Conservation (phyloP, 2,329 filamentous ascomycete species). For the Apiospora phragmitis region DNA sequence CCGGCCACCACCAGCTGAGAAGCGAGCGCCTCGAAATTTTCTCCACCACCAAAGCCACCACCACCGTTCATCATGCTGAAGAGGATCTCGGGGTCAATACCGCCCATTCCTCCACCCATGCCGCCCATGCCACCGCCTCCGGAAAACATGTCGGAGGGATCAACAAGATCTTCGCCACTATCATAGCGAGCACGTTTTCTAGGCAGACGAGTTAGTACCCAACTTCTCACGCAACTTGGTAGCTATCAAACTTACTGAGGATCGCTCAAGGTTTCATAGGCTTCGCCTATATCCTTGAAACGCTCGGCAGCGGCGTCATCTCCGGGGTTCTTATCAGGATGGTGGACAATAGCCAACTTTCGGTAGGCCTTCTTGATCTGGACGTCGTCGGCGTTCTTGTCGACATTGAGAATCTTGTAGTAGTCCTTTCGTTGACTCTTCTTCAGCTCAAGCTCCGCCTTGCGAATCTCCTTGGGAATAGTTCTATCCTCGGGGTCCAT, state of each 20-base stretch:
- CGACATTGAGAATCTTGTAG: conserved; percentile 92
- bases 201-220: conserved; percentile 34
- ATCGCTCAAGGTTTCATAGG: conserved; percentile 94
- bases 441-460: conserved; percentile 93
- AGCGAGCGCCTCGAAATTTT: conserved; percentile 53
- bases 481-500: conserved; percentile 78
- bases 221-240: not conserved
- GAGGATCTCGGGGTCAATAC: conserved; percentile 75
- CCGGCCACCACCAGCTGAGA: conserved; percentile 47
- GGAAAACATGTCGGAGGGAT: conserved; percentile 83
- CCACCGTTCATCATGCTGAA: conserved; percentile 82
- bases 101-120: conserved; percentile 57
- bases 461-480: conserved; percentile 81
- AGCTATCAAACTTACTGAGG: conserved; percentile 66
- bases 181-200: conserved; percentile 91
- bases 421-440: conserved; percentile 98
- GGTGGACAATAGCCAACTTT: conserved; percentile 89
- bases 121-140: conserved; percentile 56
- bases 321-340: conserved; percentile 96
- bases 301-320: conserved; percentile 81
- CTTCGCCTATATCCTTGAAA: conserved; percentile 98
- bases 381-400: conserved; percentile 80
- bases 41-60: conserved; percentile 56
- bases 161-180: conserved; percentile 86
- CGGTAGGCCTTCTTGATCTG: conserved; percentile 97